Conservation (phyloP, 1,284 basidiomycete genomes). For the Ganoderma leucocontextum region DNA sequence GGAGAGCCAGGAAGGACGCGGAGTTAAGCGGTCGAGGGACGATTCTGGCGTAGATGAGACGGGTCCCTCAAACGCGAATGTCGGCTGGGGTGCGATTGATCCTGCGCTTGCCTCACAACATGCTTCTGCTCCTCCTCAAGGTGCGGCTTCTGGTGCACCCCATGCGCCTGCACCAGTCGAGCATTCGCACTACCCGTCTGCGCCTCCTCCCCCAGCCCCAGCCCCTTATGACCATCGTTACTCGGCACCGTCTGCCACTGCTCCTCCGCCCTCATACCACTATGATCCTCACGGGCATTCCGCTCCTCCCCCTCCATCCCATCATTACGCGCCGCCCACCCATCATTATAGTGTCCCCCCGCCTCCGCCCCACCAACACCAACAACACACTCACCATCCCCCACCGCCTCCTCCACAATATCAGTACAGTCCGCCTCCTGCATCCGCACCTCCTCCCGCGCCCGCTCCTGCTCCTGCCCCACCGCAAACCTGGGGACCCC, state of each 20-base stretch:
- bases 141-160: constrained; percentile 23
- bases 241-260: constrained; percentile 34
- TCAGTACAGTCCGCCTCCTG: constrained; percentile 22
- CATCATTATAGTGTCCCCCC: constrained; percentile 39
- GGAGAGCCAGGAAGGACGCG: constrained; percentile 33
- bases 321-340: constrained; percentile 38
- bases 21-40: constrained; percentile 34
- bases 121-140: neutral
- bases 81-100: constrained; percentile 37
- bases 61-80: constrained; percentile 31
- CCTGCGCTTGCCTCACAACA: constrained; percentile 35
- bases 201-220: constrained; percentile 31
- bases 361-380: constrained; percentile 36
- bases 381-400: constrained; percentile 34
- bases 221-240: constrained; percentile 40
- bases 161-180: constrained; percentile 28
- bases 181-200: constrained; percentile 32
- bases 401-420: constrained; percentile 29
- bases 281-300: constrained; percentile 38
- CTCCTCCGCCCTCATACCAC: constrained; percentile 33
- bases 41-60: constrained; percentile 29
- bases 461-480: constrained; percentile 29
- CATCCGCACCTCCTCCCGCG: constrained; percentile 20
- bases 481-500: constrained; percentile 27
- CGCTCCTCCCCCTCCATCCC: constrained; percentile 30